A percentile compares a stretch with the other conserved stretches of the same genome.
Evolutionary conservation across 2,329 filamentous ascomycete species (phyloP).

Genomic region (Biscogniauxia sp.): DNA sequence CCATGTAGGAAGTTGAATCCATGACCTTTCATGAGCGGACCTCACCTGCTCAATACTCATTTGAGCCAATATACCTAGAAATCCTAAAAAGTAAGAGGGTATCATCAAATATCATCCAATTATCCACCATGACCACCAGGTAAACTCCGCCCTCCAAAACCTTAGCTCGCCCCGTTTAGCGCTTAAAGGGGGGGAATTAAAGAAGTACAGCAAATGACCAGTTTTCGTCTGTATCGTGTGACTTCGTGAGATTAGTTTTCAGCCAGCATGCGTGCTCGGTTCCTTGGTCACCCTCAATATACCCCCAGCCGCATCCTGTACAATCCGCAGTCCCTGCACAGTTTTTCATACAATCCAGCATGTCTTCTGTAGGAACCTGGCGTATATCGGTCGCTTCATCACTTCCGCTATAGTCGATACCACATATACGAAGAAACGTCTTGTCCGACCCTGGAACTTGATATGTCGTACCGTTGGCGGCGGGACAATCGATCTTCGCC

Average conservation of each 20-base stretch:
- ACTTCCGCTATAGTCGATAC: constrained; percentile 41
- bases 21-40: too few relatives aligned
- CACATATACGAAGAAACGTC: constrained; percentile 44
- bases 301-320: constrained; percentile 45
- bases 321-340: constrained; percentile 41
- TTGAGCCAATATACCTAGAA: too few relatives aligned
- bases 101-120: neutral
- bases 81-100: neutral
- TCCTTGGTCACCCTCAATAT: constrained; percentile 38
- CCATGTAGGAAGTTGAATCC: too few relatives aligned
- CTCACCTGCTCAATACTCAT: too few relatives aligned
- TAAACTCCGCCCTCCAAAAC: neutral
- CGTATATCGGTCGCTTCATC: constrained; percentile 27
- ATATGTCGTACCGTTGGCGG: constrained; percentile 44
- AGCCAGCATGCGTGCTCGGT: constrained; percentile 43
- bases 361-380: constrained; percentile 38
- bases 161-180: neutral
- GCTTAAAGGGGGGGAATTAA: constrained; percentile 7
- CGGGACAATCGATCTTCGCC: constrained; percentile 38
- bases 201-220: constrained; percentile 45
- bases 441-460: constrained; percentile 39
- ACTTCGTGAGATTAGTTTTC: constrained; percentile 37
- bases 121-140: neutral
- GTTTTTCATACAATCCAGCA: constrained; percentile 44
- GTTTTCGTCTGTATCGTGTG: constrained; percentile 32